A percentile compares a stretch with the other conserved stretches of the same genome.
Evolutionary conservation across 345 rosid species (phyloP).

Genomic region (Melaleuca alternifolia): DNA sequence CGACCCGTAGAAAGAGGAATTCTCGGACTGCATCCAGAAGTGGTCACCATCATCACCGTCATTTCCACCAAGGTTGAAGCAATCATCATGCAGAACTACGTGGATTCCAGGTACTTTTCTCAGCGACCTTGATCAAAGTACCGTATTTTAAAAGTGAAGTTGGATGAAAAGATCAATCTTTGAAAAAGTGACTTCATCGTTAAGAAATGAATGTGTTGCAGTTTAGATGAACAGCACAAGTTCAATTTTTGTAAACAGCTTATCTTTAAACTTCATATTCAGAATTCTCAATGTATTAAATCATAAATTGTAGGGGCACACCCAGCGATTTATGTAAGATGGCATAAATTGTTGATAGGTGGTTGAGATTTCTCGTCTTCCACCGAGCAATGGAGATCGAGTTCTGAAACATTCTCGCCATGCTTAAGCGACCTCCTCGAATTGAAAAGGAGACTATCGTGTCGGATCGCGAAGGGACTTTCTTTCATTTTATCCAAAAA

Average conservation of each 20-base stretch:
- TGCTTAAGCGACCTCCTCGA: neutral
- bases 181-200: neutral
- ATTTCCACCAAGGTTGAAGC: neutral
- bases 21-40: neutral
- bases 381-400: neutral
- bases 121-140: neutral
- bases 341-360: neutral
- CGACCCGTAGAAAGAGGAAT: neutral
- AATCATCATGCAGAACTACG: neutral
- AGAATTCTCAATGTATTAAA: neutral
- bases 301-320: neutral
- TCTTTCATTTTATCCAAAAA: neutral
- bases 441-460: neutral
- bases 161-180: neutral
- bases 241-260: neutral
- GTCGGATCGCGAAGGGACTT: neutral
- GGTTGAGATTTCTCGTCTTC: neutral
- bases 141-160: neutral
- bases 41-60: neutral
- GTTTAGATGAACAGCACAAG: neutral
- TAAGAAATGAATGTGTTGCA: neutral
- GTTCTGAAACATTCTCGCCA: neutral
- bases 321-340: neutral
- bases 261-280: neutral
- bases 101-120: neutral